Conservation (phyloP, 441 rosid species). For the Geranium incanum region DNA sequence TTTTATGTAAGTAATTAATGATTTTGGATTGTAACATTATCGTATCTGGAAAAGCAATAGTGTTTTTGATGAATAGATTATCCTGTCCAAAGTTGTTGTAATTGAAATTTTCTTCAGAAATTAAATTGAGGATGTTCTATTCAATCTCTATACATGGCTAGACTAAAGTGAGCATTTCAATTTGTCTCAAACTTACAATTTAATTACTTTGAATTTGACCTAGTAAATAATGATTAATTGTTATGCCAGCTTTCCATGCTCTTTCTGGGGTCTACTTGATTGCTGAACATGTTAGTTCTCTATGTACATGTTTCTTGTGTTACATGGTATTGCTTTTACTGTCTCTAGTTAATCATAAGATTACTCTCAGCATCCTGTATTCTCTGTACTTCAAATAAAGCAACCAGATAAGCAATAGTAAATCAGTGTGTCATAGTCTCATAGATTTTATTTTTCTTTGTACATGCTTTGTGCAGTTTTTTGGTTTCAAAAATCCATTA, state of each 20-base stretch:
- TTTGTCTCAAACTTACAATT: too few relatives aligned
- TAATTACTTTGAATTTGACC: not conserved
- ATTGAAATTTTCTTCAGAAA: too few relatives aligned
- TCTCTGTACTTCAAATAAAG: too few relatives aligned
- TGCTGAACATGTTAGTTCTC: not conserved
- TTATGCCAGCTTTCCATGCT: not conserved
- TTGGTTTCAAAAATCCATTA: slow-evolving; percentile 73
- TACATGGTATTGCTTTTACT: not conserved
- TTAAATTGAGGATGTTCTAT: not conserved
- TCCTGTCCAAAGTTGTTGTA: too few relatives aligned
- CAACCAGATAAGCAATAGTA: too few relatives aligned
- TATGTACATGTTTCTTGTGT: not conserved
- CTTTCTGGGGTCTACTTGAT: slow-evolving; percentile 8
- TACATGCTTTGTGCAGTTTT: slow-evolving; percentile 48
- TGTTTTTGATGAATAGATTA: too few relatives aligned
- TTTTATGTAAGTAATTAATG: too few relatives aligned
- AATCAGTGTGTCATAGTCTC: not conserved
- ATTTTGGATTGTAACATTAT: too few relatives aligned
- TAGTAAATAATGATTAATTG: slow-evolving; percentile 1
- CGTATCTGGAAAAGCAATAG: too few relatives aligned
- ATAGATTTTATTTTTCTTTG: slow-evolving; percentile 15
- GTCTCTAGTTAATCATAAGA: slow-evolving; percentile 2
- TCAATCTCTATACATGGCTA: not conserved
- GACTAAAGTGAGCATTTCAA: not conserved
- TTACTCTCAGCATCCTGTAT: not conserved